Conservation (phyloP, 2,329 filamentous ascomycete species). For the Beauveria asiatica region DNA sequence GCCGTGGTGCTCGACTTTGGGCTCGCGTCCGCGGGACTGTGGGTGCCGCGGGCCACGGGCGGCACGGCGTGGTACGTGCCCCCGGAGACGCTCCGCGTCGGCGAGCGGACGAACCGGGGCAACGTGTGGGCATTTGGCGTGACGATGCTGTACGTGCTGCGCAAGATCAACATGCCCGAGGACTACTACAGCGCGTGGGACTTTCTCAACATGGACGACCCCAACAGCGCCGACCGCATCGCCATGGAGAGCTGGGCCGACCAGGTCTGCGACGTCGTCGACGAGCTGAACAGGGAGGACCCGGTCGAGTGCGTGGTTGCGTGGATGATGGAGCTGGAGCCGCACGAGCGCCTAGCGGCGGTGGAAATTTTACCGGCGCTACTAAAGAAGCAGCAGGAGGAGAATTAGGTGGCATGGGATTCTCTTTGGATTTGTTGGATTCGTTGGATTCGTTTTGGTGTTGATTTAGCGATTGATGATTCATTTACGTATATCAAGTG, state of each 20-base stretch:
- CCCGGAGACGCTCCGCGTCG: not conserved
- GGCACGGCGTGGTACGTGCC: constrained; percentile 9
- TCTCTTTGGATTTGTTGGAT: not conserved
- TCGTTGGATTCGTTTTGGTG: not conserved
- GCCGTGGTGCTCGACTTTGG: constrained; percentile 13
- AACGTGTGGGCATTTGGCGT: constrained; percentile 13
- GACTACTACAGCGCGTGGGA: not conserved
- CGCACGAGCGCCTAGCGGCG: not conserved
- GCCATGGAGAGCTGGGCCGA: constrained; percentile 1
- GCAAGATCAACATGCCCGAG: not conserved
- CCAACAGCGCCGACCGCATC: not conserved
- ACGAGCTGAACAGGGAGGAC: not conserved
- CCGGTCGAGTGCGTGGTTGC: not conserved
- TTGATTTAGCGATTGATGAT: not conserved
- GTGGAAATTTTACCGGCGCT: not conserved
- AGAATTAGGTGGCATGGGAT: not conserved
- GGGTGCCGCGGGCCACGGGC: constrained; percentile 18
- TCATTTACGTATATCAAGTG: too few species aligned
- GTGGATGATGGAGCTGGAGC: constrained; percentile 1
- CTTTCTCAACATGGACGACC: not conserved
- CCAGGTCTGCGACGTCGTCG: not conserved
- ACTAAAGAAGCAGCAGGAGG: not conserved
- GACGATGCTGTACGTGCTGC: constrained; percentile 13
- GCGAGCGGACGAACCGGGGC: not conserved
- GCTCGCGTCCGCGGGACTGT: constrained; percentile 17